Conservation (phyloP, 345 rosid genomes). For the Aurinia saxatilis region DNA sequence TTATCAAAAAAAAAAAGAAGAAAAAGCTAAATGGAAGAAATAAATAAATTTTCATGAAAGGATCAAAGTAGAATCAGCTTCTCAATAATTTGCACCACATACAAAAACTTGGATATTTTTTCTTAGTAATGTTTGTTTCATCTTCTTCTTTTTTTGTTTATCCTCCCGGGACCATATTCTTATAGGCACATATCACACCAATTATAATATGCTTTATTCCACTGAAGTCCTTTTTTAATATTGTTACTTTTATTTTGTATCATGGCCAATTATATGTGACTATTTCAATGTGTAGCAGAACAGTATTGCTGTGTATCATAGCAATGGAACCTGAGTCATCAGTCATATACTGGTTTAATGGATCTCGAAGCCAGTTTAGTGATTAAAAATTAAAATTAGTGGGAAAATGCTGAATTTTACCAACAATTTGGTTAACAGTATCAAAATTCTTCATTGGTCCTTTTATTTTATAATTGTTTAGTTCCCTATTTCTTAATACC, state of each 20-base stretch:
- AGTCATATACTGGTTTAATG: neutral
- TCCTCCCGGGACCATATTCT: conserved; percentile 6
- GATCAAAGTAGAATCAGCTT: conserved; percentile 13
- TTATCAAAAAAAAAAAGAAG: no score
- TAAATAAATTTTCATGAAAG: neutral
- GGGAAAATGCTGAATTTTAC: neutral
- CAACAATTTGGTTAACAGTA: neutral
- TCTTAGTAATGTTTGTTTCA: conserved; percentile 5
- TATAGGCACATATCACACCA: neutral
- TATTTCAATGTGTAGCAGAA: neutral
- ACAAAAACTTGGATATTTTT: neutral
- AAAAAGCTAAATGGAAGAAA: no score
- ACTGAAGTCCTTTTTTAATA: neutral
- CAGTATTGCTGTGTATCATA: conserved; percentile 6
- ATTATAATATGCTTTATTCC: conserved; percentile 18
- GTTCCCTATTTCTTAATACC: no score
- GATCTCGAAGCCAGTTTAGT: neutral
- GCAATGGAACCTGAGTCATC: conserved; percentile 16
- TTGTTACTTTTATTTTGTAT: neutral
- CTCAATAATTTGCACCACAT: conserved; percentile 9
- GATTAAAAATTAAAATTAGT: no score
- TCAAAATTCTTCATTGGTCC: no score
- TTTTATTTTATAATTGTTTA: no score
- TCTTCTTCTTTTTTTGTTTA: neutral
- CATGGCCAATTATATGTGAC: neutral